Evolutionary conservation across 1,284 basidiomycete genomes (phyloP), one percentile per base, ranked within the genome.

Genomic region (Vanrija humicola): DNA sequence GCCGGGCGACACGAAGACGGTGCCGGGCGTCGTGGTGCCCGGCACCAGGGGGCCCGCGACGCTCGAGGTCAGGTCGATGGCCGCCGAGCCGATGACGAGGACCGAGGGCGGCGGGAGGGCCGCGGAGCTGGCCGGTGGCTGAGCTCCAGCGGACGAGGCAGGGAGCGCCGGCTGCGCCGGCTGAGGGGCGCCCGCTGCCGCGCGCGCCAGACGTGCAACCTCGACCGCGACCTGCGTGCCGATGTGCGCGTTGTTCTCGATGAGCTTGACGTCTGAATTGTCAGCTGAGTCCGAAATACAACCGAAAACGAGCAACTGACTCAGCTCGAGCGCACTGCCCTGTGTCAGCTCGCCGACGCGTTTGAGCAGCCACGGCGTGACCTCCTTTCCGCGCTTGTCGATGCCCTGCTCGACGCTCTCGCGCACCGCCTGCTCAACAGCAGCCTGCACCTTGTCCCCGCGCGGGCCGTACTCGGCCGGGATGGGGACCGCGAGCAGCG

Each of bases 361-460:
- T 55, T 82, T 81, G 28, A 99, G 80, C 12, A 99, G 80, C 95
- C 95, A 98, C 3, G 96, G 96, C 1, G 96, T 98, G 10, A 85
- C 93, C 61, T 92, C 88, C 69, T 97, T 98, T 6, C 96, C 96
- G 14, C 80, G 79, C 64, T 82, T 86, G 67, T 84, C 87, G 48
- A 97, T 81, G 0, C 93, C 92, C 62, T 86, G 87, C 61, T 83
- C 82, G 61, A 90, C 85, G 8, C 89, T 88, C 74, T 98, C 95
- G 19, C 74, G 72, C 0, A 98, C 83, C 3, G 96, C 95, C 67
- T 85, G 85, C 59, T 96, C 87, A 5, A 98, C 90, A 0, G 86
- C 84, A 25, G 79, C 70, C 75, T 98, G 93, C 15, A 98, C 85
- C 42, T 77, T 67, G 47, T 80, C 78, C 4, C 93, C 92, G 15